A percentile compares a stretch with the other conserved stretches of the same genome.
phyloP scores from a whole-genome alignment of 2,329 filamentous ascomycete species.

The Incumbomyces lentus region DNA sequence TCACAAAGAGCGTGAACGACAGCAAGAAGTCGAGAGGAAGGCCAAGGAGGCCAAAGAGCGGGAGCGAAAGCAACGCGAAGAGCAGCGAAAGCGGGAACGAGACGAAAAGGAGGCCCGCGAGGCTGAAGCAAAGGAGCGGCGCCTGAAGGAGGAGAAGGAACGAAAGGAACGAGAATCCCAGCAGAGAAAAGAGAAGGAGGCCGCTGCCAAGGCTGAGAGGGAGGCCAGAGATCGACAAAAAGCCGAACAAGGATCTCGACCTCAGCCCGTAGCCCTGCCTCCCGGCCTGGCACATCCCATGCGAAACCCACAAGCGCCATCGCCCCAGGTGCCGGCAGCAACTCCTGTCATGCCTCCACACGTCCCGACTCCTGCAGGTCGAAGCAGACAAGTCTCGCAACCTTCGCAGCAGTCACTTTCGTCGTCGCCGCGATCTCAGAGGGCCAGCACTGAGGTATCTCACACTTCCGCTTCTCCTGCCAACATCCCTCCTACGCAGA shows the following conservation, averaged over 20 bases:
- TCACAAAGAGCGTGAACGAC: slow-evolving; percentile 75
- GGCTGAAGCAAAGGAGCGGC: slow-evolving; percentile 61
- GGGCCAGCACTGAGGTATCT: slow-evolving; percentile 45
- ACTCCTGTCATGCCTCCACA: slow-evolving; percentile 80
- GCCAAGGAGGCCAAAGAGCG: slow-evolving; percentile 66
- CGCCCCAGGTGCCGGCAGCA: slow-evolving; percentile 67
- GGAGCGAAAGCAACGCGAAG: slow-evolving; percentile 66
- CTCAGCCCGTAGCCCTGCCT: slow-evolving; percentile 31
- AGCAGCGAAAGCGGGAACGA: slow-evolving; percentile 66
- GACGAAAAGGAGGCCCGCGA: slow-evolving; percentile 53
- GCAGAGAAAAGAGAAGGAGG: slow-evolving; percentile 50
- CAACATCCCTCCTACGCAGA: slow-evolving; percentile 54
- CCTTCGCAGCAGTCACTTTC: slow-evolving; percentile 65
- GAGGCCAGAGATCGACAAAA: slow-evolving; percentile 35
- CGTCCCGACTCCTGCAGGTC: slow-evolving; percentile 61
- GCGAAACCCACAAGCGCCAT: slow-evolving; percentile 47
- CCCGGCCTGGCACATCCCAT: slow-evolving; percentile 45
- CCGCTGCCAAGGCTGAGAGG: slow-evolving; percentile 33
- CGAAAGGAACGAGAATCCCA: slow-evolving; percentile 36
- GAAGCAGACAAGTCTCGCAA: slow-evolving; percentile 66
- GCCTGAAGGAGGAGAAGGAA: slow-evolving; percentile 53
- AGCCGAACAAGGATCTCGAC: slow-evolving; percentile 25
- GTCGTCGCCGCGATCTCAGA: slow-evolving; percentile 50
- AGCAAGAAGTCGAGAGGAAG: slow-evolving; percentile 77
- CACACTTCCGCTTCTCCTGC: slow-evolving; percentile 52